phyloP scores from a whole-genome alignment of 2,329 filamentous ascomycete species.

The Lachnellula hyalina region DNA sequence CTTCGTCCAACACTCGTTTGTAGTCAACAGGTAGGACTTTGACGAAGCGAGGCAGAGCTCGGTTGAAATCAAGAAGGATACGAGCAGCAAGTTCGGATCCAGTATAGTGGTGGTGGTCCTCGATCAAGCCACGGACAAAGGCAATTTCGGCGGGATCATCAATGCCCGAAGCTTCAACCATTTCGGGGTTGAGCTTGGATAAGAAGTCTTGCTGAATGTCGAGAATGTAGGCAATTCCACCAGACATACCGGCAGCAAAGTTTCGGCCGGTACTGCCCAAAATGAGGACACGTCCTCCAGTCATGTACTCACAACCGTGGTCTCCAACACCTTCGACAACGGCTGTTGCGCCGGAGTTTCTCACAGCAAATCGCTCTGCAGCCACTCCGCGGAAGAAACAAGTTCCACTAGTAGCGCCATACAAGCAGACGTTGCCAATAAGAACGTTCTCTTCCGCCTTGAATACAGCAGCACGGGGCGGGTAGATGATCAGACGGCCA shows the following conservation, averaged over 20 bases:
- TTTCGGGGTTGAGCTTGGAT: constrained; percentile 92
- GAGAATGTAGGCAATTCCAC: constrained; percentile 91
- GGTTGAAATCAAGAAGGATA: constrained; percentile 90
- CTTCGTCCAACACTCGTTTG: constrained; percentile 85
- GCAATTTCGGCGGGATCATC: constrained; percentile 86
- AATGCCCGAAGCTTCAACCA: constrained; percentile 84
- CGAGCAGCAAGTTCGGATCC: constrained; percentile 91
- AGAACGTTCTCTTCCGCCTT: constrained; percentile 95
- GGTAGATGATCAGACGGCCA: constrained; percentile 88
- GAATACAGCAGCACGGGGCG: constrained; percentile 82
- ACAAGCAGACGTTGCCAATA: constrained; percentile 90
- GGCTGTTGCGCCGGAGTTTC: constrained; percentile 93
- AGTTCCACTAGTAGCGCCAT: constrained; percentile 83
- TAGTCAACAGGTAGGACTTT: constrained; percentile 94
- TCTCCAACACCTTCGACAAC: constrained; percentile 95
- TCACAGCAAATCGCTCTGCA: constrained; percentile 92
- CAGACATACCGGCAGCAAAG: constrained; percentile 97
- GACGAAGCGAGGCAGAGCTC: constrained; percentile 82
- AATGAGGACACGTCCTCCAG: constrained; percentile 82
- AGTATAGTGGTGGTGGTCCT: constrained; percentile 97
- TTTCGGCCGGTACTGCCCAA: constrained; percentile 89
- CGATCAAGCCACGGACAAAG: constrained; percentile 82
- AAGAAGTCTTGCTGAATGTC: constrained; percentile 87
- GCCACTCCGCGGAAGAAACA: constrained; percentile 97
- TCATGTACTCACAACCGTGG: constrained; percentile 99